Conservation (phyloP, 2,329 filamentous ascomycete genomes). For the Gaeumannomyces sp. region DNA sequence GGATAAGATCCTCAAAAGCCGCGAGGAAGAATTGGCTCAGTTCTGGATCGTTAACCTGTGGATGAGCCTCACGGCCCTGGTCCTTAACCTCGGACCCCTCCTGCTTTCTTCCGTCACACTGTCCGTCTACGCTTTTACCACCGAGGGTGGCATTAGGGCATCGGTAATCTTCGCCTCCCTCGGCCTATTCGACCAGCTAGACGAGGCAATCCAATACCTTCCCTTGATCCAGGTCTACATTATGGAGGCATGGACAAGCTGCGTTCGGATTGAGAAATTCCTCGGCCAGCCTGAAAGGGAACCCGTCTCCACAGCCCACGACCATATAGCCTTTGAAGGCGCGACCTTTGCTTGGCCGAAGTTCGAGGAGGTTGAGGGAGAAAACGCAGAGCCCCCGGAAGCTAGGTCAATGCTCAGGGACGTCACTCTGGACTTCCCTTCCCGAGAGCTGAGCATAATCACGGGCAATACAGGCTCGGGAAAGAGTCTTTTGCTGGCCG, state of each 20-base stretch:
- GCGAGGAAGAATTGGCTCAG: slow-evolving; percentile 28
- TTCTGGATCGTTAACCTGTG: slow-evolving; percentile 26
- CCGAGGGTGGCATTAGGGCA: slow-evolving; percentile 24
- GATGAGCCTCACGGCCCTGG: slow-evolving; percentile 24
- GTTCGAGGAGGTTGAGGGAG: slow-evolving; percentile 21
- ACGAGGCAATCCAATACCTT: slow-evolving; percentile 26
- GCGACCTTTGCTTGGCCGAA: slow-evolving; percentile 29
- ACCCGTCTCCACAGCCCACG: slow-evolving; percentile 19
- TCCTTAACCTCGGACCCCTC: slow-evolving; percentile 26
- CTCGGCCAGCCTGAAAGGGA: slow-evolving; percentile 26
- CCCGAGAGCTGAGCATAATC: slow-evolving; percentile 28
- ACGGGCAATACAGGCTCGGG: slow-evolving; percentile 33
- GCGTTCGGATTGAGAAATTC: slow-evolving; percentile 27
- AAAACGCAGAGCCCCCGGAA: slow-evolving; percentile 8
- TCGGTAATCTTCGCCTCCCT: slow-evolving; percentile 30
- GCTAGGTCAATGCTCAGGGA: slow-evolving; percentile 26
- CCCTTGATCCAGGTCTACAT: slow-evolving; percentile 28
- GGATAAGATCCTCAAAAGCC: slow-evolving; percentile 26
- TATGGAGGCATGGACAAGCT: slow-evolving; percentile 30
- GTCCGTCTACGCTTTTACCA: slow-evolving; percentile 26
- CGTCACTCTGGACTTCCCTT: slow-evolving; percentile 27
- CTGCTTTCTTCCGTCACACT: slow-evolving; percentile 27
- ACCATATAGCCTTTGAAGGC: slow-evolving; percentile 22
- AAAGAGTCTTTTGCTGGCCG: slow-evolving; percentile 32
- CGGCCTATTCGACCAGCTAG: slow-evolving; percentile 29